Evolutionary conservation across 306 rosid genomes (phyloP).

Genomic region (Citrullus colocynthis): DNA sequence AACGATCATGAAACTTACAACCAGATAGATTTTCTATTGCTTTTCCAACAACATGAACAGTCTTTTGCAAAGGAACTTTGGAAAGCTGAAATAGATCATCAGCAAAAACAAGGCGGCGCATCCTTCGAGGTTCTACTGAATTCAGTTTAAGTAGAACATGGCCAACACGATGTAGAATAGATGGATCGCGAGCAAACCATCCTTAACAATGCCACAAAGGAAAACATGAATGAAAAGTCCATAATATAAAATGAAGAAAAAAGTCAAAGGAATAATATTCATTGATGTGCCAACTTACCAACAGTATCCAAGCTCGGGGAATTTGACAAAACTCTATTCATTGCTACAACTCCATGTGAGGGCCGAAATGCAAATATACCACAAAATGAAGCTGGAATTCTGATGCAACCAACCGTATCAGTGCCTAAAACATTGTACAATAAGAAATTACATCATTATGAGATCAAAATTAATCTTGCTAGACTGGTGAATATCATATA

Average conservation of each 20-base stretch:
- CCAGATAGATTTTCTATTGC: slow-evolving; percentile 55
- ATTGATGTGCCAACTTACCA: slow-evolving; percentile 37
- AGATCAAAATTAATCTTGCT: background rate
- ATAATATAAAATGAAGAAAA: background rate
- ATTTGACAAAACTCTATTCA: slow-evolving; percentile 58
- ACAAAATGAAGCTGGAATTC: slow-evolving; percentile 76
- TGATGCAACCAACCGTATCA: slow-evolving; percentile 74
- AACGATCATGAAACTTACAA: slow-evolving; percentile 42
- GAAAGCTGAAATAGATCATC: slow-evolving; percentile 77
- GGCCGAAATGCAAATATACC: slow-evolving; percentile 71
- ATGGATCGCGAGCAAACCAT: slow-evolving; percentile 65
- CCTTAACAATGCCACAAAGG: slow-evolving; percentile 30
- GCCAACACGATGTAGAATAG: slow-evolving; percentile 60
- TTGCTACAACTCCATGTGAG: slow-evolving; percentile 59
- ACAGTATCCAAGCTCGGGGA: slow-evolving; percentile 70
- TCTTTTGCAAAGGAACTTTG: slow-evolving; percentile 48
- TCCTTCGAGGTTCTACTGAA: slow-evolving; percentile 42
- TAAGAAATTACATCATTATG: background rate
- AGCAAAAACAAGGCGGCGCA: slow-evolving; percentile 51
- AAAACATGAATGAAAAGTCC: background rate
- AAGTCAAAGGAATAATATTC: background rate
- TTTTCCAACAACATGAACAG: slow-evolving; percentile 34
- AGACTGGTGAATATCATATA: background rate
- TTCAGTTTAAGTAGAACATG: slow-evolving; percentile 51
- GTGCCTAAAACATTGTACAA: slow-evolving; percentile 35